Evolutionary conservation across 768 basidiomycete genomes (phyloP).

Genomic region (Multifurca ochricompacta): DNA sequence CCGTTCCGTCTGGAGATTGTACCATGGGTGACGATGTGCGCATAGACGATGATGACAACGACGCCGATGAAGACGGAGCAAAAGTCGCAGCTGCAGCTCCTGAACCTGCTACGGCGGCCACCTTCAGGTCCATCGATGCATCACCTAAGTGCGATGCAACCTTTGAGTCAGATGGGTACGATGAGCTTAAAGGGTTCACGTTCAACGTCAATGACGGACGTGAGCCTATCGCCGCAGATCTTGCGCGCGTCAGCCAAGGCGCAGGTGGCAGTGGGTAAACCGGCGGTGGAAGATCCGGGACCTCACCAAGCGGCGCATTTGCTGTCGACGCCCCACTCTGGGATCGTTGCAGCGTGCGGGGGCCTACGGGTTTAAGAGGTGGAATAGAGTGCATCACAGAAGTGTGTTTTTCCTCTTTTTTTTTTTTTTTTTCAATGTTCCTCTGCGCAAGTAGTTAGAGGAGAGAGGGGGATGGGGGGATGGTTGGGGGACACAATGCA

Average conservation of each 20-base stretch:
- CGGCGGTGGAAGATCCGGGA: not conserved
- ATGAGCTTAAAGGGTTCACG: not conserved
- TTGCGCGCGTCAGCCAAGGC: slow-evolving; percentile 1
- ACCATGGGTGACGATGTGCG: not conserved
- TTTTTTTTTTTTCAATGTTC: not conserved
- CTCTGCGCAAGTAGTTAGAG: too few relatives aligned
- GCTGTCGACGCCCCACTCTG: not conserved
- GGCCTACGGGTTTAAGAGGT: slow-evolving; percentile 4
- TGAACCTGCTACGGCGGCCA: not conserved
- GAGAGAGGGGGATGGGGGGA: not conserved
- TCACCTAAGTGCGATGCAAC: not conserved
- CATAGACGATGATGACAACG: not conserved
- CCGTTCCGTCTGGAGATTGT: not conserved
- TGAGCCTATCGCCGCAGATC: not conserved
- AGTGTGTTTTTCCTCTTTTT: not conserved
- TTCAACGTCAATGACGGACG: slow-evolving; percentile 10
- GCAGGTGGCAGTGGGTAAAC: not conserved
- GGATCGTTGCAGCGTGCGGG: slow-evolving; percentile 11
- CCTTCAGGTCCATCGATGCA: not conserved
- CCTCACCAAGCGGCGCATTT: not conserved
- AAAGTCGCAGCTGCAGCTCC: not conserved
- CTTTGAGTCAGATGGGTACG: not conserved
- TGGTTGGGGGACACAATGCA: not conserved
- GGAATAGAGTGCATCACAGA: not conserved
- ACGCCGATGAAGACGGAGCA: too few relatives aligned